Evolutionary conservation across 1,284 basidiomycete genomes (phyloP).

Genomic region (Ustilago loliicola): DNA sequence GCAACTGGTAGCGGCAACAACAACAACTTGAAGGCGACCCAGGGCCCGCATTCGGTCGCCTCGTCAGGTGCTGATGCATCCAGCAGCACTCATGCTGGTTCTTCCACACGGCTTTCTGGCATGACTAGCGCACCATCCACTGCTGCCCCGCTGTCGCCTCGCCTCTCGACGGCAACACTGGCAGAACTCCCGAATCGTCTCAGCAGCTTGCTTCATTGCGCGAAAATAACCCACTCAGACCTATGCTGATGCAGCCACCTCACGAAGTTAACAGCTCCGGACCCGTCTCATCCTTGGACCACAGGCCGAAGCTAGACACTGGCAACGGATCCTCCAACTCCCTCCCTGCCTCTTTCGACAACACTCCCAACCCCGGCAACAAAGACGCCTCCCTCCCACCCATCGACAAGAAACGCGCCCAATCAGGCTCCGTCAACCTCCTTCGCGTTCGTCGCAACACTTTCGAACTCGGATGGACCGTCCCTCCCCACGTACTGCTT

Average conservation of each 20-base stretch:
- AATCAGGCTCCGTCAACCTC: slow-evolving; percentile 27
- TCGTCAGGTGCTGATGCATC: slow-evolving; percentile 14
- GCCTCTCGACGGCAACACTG: slow-evolving; percentile 31
- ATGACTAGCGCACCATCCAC: slow-evolving; percentile 37
- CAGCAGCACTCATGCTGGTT: slow-evolving; percentile 29
- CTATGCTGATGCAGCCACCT: slow-evolving; percentile 50
- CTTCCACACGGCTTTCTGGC: slow-evolving; percentile 22
- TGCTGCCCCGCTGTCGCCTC: slow-evolving; percentile 44
- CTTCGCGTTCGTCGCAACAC: slow-evolving; percentile 73
- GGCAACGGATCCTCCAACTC: slow-evolving; percentile 15
- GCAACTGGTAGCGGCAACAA: not conserved
- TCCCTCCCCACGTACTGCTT: slow-evolving; percentile 78
- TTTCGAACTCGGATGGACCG: slow-evolving; percentile 78
- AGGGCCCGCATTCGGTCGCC: slow-evolving; percentile 16
- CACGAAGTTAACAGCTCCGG: slow-evolving; percentile 24
- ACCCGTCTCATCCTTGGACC: not conserved
- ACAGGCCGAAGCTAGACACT: slow-evolving; percentile 51
- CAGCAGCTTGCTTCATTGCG: too few species aligned
- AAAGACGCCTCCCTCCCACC: slow-evolving; percentile 3
- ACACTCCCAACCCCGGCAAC: not conserved
- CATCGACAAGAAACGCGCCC: slow-evolving; percentile 6
- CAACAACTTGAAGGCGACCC: not conserved
- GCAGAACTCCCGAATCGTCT: slow-evolving; percentile 32
- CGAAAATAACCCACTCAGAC: slow-evolving; percentile 23
- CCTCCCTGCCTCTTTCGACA: slow-evolving; percentile 13